Conservation (phyloP, 2,329 filamentous ascomycete species). For the Aspergillus sp. region DNA sequence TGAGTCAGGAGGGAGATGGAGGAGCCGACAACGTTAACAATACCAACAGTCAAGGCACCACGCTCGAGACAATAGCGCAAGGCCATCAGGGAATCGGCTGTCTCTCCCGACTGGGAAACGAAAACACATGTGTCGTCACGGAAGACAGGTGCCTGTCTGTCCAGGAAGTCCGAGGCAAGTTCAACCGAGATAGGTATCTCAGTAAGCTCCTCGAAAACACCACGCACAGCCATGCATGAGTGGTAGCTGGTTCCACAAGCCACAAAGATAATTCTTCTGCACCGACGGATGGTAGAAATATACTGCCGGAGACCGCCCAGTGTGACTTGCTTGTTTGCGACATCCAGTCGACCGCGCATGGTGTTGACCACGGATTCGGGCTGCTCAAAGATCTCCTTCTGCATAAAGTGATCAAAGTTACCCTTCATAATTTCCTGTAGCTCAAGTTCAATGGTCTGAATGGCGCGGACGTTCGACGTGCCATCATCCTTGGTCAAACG, state of each 20-base stretch:
- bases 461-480: constrained; percentile 93
- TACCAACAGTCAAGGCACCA: constrained; percentile 93
- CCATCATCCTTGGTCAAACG: constrained; percentile 95
- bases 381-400: constrained; percentile 99
- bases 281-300: constrained; percentile 93
- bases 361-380: constrained; percentile 99
- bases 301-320: constrained; percentile 95
- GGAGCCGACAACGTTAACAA: constrained; percentile 97
- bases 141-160: constrained; percentile 96
- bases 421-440: constrained; percentile 99
- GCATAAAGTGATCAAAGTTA: constrained; percentile 99
- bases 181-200: constrained; percentile 98
- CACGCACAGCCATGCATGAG: constrained; percentile 98
- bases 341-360: constrained; percentile 97
- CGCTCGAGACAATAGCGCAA: constrained; percentile 97
- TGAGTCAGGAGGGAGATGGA: constrained; percentile 98
- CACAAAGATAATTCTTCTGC: constrained; percentile 97
- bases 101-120: constrained; percentile 98
- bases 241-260: constrained; percentile 98
- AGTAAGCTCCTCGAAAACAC: constrained; percentile 94
- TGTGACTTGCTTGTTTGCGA: constrained; percentile 90
- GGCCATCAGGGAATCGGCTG: constrained; percentile 94
- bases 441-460: constrained; percentile 98
- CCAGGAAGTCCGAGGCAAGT: constrained; percentile 95
- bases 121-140: constrained; percentile 99